Conservation (phyloP, 192 early-diverging fungal genomes). For the Podila epigama region DNA sequence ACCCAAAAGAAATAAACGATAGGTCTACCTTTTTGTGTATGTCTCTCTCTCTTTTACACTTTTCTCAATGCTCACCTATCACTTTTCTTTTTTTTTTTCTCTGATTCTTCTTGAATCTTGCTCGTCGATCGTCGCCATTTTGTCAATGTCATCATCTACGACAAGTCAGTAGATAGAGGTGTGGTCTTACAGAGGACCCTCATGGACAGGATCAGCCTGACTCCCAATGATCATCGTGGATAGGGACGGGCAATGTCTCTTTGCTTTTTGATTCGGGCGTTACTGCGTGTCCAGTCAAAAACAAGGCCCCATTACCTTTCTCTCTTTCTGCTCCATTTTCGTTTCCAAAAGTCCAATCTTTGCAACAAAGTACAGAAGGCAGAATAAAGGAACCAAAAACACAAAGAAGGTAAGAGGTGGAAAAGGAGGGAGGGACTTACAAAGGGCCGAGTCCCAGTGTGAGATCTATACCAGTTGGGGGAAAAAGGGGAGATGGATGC, state of each 20-base stretch:
- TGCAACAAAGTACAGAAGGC: slow-evolving; percentile 44
- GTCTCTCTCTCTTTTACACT: not conserved
- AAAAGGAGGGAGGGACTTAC: slow-evolving; percentile 44
- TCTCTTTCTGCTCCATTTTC: slow-evolving; percentile 39
- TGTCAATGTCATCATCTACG: too few relatives aligned
- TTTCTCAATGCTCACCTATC: too few relatives aligned
- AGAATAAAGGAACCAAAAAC: slow-evolving; percentile 36
- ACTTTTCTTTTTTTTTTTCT: too few relatives aligned
- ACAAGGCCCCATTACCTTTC: slow-evolving; percentile 39
- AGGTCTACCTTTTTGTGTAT: too few relatives aligned
- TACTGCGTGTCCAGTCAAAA: slow-evolving; percentile 16
- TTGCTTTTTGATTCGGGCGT: slow-evolving; percentile 4
- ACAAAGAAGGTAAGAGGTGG: slow-evolving; percentile 30
- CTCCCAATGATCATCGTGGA: slow-evolving; percentile 1
- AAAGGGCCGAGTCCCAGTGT: slow-evolving; percentile 51
- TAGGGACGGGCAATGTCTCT: not conserved
- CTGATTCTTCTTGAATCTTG: too few relatives aligned
- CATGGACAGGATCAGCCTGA: not conserved
- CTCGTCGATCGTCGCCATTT: too few relatives aligned
- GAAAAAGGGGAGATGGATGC: not conserved
- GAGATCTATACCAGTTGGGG: slow-evolving; percentile 15
- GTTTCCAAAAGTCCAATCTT: slow-evolving; percentile 44
- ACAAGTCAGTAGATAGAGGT: too few relatives aligned
- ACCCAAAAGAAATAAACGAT: too few relatives aligned
- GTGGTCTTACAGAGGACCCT: too few relatives aligned